phyloP scores from a whole-genome alignment of 257 asterid genomes.

The Agastache rugosa region DNA sequence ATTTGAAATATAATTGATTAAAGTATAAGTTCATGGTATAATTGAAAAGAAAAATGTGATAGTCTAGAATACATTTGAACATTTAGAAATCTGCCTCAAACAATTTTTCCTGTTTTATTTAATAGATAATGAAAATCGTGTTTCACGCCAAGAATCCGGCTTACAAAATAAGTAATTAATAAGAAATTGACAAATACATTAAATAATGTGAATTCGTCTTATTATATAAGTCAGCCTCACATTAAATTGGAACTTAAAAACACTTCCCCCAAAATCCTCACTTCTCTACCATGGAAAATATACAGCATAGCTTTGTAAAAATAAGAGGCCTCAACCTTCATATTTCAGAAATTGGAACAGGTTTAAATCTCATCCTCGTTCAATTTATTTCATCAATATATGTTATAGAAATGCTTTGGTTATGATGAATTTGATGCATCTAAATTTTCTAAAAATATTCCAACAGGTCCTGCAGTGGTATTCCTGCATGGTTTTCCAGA shows the following conservation, averaged over 20 bases:
- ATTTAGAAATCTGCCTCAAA: too few relatives aligned
- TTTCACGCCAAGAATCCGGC: neutral
- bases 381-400: neutral
- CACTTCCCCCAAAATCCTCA: neutral
- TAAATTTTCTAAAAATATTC: too few relatives aligned
- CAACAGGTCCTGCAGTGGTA: slow-evolving; percentile 40
- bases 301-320: slow-evolving; percentile 29
- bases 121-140: too few relatives aligned
- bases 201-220: neutral
- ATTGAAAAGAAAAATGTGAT: too few relatives aligned
- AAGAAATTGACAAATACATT: neutral
- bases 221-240: neutral
- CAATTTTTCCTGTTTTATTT: too few relatives aligned
- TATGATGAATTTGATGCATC: too few relatives aligned
- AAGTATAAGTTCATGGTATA: too few relatives aligned
- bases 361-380: neutral
- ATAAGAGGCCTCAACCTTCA: slow-evolving; percentile 42
- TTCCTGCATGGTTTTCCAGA: slow-evolving; percentile 53
- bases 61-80: too few relatives aligned
- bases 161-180: too few relatives aligned
- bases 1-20: too few relatives aligned
- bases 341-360: slow-evolving; percentile 39
- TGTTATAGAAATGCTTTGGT: neutral
- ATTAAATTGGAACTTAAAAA: neutral
- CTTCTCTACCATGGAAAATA: slow-evolving; percentile 34